Evolutionary conservation across 768 basidiomycete species (phyloP).

Genomic region (Cystobasidium tubakii): DNA sequence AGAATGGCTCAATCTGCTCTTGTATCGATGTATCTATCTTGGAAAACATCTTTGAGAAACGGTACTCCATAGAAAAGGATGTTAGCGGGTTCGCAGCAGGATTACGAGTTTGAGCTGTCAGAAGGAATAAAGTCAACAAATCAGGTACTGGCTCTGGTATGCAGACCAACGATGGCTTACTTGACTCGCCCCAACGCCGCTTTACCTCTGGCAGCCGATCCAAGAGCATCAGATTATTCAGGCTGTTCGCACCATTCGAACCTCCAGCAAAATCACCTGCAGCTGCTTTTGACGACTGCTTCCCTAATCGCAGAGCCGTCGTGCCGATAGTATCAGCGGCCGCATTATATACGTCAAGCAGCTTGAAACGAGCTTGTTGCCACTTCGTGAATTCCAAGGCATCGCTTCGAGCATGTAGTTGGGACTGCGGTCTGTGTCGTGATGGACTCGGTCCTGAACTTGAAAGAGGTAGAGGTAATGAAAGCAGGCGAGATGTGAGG

Average conservation of each 20-base stretch:
- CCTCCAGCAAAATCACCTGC: slow-evolving; percentile 18
- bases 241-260: neutral
- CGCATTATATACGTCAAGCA: neutral
- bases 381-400: neutral
- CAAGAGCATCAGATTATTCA: neutral
- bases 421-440: neutral
- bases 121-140: too few species aligned
- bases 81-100: slow-evolving; percentile 42
- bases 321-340: neutral
- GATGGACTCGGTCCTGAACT: neutral
- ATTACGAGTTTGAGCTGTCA: neutral
- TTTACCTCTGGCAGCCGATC: slow-evolving; percentile 14
- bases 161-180: too few species aligned
- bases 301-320: neutral
- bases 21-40: slow-evolving; percentile 42
- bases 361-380: slow-evolving; percentile 14
- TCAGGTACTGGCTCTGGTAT: too few species aligned
- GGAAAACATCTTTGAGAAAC: slow-evolving; percentile 46
- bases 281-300: neutral
- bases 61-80: slow-evolving; percentile 43
- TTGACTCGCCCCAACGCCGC: neutral
- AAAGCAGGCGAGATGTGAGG: neutral
- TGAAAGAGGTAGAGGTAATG: neutral
- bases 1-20: slow-evolving; percentile 45
- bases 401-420: neutral